Evolutionary conservation across 2,329 filamentous ascomycete genomes (phyloP), one percentile per base, ranked within the genome.

Genomic region (Aspergillus sp.): DNA sequence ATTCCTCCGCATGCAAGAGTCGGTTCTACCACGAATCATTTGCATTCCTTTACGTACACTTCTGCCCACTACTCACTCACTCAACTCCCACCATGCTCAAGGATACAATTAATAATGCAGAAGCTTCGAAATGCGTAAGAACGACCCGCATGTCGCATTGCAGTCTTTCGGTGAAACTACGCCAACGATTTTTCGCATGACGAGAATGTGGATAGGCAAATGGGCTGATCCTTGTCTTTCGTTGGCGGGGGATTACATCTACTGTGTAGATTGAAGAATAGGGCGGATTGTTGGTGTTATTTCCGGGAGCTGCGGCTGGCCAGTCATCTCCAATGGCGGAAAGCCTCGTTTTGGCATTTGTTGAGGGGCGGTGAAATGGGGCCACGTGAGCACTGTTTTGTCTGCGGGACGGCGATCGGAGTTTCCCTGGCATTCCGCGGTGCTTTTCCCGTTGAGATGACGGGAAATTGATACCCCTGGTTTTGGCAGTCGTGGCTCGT

Each of bases 351-450:
- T 41, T 24, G 44, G 24, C n/a, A 36, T 17, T 55, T 57, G 44
- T 44, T 54, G 62, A 58, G 63, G 55, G 59, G 64, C 60, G 64
- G 63, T 64, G 59, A 64, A 49, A 49, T 49, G 48, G 24, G 56
- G 43, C 45, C 53, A 59, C 56, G 58, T 63, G 55, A 57, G 44
- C 13, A 8, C 56, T 47, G 15, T 36, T 48, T 3, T 30, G 26
- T 3, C 26, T 30, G 26, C 26, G 26, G 24, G 42, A 32, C 9
- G 34, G 47, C 45, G 49, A 58, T 60, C 56, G 60, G 61, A 61
- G 53, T 62, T 58, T 49, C 18, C 22, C 44, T 41, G 53, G 17
- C 13, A 34, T 48, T 56, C 53, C 47, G 26, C 26, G 30, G 53
- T 15, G 38, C 9, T 20, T 51, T 51, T 41, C 15, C 26, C 15